These are phyloP conservation scores for Dendrobium huoshanense DNA, from an alignment of 106 monocot genomes.

Conservation along the genomic window DNA sequence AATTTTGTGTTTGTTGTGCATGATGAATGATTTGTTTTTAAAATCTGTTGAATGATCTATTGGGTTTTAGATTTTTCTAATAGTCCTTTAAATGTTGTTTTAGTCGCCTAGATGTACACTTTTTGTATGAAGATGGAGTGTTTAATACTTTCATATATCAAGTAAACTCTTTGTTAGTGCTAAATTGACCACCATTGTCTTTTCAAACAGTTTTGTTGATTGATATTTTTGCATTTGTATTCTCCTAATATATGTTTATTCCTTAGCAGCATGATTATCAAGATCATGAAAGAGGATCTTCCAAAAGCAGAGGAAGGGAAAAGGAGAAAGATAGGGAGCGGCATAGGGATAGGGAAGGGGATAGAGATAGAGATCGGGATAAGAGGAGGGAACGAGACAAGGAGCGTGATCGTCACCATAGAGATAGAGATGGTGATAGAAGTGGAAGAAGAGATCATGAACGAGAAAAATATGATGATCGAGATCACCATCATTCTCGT, in stretches of 20 bases:
- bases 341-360: no score
- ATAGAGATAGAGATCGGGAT: not conserved
- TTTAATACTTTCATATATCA: no score
- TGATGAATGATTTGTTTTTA: no score
- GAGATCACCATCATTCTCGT: not conserved
- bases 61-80: no score
- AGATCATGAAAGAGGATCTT: conserved; percentile 8
- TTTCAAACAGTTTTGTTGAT: not conserved
- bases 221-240: not conserved
- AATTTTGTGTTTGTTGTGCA: no score
- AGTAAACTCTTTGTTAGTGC: no score
- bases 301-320: conserved; percentile 12
- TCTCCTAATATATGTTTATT: not conserved
- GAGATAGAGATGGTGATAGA: conserved; percentile 4
- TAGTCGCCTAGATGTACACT: no score
- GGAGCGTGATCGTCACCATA: not conserved
- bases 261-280: conserved; percentile 5
- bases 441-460: conserved; percentile 3
- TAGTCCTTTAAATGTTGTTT: no score
- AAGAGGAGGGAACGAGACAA: not conserved
- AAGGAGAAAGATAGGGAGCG: not conserved
- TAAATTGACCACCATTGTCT: no score
- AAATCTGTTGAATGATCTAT: no score
- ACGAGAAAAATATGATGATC: conserved; percentile 8
- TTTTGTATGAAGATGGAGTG: no score